Evolutionary conservation across 1,139 yeast genomes (phyloP), one percentile per base, ranked within the genome.

Genomic region (Blastobotrys buckinghamii): DNA sequence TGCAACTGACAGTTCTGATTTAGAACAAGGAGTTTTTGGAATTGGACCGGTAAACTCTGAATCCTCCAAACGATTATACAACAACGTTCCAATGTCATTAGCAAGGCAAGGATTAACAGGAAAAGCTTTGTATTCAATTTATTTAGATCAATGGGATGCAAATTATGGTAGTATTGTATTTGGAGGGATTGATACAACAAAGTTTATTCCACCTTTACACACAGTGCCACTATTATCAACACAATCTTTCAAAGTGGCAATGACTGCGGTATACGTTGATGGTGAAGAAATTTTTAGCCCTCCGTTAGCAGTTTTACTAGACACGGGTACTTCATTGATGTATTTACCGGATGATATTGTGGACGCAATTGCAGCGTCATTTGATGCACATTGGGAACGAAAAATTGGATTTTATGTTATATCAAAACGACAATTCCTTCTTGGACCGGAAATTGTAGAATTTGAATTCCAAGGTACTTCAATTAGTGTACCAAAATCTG

Each of bases 131-230:
- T 84, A 81, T 60, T 82, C 84, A 1, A 61, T 81, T 33, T 79
- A 67, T 66, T 59, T 77, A 62, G 67, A 77, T 58, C 60, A 64
- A 16, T 60, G 66, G 27, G 62, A 63, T 27, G 68, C 76, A 3
- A 49, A 61, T 7, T 54, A 66, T 12, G 85, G 84, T 7, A 61
- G 69, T 19, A 65, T 81, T 24, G 60, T 80, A 44, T 78, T 81
- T 64, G 85, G 86, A 45, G 86, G 79, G 36, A 72, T 80, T 42
- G 85, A 81, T 58, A 73, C 71, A 47, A 68, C 74, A 48, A 78
- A 77, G 57, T 79, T 75, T 58, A 50, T 67, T 0, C 83, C 83
- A 20, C 62, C 65, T 12, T 64, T 80, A 43, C 64, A 67, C 43
- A 64, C 76, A 1, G 59, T 79, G 17, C 79, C 80, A 15, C 39